These are phyloP conservation scores for Karstenula rhodostoma DNA, from an alignment of 2,329 filamentous ascomycete species.

Conservation along the genomic window DNA sequence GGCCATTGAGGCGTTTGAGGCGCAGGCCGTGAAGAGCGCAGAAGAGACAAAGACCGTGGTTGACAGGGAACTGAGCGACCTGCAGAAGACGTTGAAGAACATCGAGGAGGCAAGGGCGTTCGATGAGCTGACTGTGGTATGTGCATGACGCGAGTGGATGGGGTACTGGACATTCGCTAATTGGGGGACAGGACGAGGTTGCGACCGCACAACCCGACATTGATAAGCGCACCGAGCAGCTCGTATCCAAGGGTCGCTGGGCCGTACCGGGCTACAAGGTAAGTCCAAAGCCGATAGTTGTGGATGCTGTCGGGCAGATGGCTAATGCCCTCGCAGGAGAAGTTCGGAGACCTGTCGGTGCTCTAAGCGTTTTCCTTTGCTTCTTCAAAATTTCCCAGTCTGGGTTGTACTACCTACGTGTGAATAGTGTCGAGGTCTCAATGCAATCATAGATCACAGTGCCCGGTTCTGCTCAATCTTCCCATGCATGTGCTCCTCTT, in stretches of 20 bases:
- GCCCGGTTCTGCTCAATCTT: background rate
- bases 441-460: conserved; percentile 43
- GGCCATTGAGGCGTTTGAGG: conserved; percentile 97
- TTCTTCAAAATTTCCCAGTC: conserved; percentile 38
- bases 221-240: conserved; percentile 92
- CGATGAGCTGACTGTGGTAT: conserved; percentile 95
- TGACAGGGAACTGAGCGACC: conserved; percentile 90
- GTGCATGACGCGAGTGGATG: conserved; percentile 54
- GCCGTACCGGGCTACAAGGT: conserved; percentile 99
- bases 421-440: conserved; percentile 49
- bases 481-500: background rate
- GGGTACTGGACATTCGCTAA: conserved; percentile 27
- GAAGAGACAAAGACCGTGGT: conserved; percentile 97
- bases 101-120: conserved; percentile 96
- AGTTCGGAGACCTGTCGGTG: conserved; percentile 96
- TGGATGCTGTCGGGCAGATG: background rate
- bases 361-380: conserved; percentile 69
- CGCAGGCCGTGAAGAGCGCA: conserved; percentile 95
- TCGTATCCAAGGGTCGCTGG: conserved; percentile 99
- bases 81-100: conserved; percentile 94
- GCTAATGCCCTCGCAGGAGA: conserved; percentile 77
- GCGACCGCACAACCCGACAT: conserved; percentile 93
- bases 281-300: conserved; percentile 50
- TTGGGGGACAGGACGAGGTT: conserved; percentile 81
- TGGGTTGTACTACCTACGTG: conserved; percentile 51